Evolutionary conservation across 106 monocot genomes (phyloP).

Genomic region (Agapanthus africanus): DNA sequence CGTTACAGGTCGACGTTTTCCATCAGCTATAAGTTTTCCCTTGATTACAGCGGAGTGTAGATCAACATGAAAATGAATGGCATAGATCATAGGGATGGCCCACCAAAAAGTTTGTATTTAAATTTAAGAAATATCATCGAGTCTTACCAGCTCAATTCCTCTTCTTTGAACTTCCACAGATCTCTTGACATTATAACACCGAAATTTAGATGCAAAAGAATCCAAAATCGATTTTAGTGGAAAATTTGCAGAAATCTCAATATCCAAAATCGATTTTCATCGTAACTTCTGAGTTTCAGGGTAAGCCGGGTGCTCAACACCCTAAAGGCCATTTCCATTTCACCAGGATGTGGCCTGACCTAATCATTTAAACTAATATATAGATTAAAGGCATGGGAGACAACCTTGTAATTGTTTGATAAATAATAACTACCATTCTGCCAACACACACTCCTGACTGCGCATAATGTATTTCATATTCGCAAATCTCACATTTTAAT

Average conservation of each 20-base stretch:
- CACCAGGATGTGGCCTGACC: not conserved
- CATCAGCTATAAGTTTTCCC: too few relatives aligned
- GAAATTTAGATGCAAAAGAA: not conserved
- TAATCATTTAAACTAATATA: constrained; percentile 5
- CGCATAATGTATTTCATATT: not conserved
- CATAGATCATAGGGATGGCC: too few relatives aligned
- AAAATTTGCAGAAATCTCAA: not conserved
- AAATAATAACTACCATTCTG: too few relatives aligned
- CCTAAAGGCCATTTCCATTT: not conserved
- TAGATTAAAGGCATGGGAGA: not conserved
- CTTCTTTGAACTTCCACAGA: too few relatives aligned
- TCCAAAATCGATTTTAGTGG: too few relatives aligned
- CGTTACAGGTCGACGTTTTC: too few relatives aligned
- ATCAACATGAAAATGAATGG: too few relatives aligned
- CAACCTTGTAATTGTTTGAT: not conserved
- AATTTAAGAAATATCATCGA: too few relatives aligned
- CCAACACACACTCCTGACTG: not conserved
- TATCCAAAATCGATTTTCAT: not conserved
- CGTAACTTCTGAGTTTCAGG: not conserved
- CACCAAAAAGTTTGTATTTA: too few relatives aligned
- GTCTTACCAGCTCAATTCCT: too few relatives aligned
- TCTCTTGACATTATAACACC: too few relatives aligned
- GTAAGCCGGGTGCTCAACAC: not conserved
- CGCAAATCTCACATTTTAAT: not conserved
- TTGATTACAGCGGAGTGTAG: too few relatives aligned